Evolutionary conservation across 306 rosid genomes (phyloP), one percentile per base, ranked within the genome.

Genomic region (Alnus glutinosa): DNA sequence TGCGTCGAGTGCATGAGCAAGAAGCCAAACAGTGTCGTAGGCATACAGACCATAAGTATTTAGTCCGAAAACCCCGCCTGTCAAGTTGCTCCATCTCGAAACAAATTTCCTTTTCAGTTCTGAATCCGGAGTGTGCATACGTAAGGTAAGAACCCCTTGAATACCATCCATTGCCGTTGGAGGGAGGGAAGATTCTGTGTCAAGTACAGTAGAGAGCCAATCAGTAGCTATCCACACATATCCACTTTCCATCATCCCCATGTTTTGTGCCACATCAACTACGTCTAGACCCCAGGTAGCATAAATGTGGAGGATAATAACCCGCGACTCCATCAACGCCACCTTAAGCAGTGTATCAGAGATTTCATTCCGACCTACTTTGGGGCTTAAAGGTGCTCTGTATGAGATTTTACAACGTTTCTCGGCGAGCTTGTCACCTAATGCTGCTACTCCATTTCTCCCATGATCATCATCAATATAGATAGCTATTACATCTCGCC

Each of bases 401-500:
- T 75, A 86, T 2, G 99, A 91, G 79, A 96, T 93, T 87, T 81
- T 91, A 70, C 96, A 87, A 19, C 98, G 91, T 80, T 77, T 93
- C 87, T 91, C 90, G 0, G 92, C 87, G 11, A 96, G 99, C 79
- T 83, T 81, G 78, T 91, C 96, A 2, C 93, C 94, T 72, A 93
- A 75, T 9, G 92, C 92, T 10, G 81, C 16, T 3, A 96, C 89
- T 64, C 98, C 99, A 23, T 93, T 93, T 85, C 99, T 93, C 19
- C 99, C 99, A 44, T 90, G 75, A 42, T 93, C 99, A 77, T 96
- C 99, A 83, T 96, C 99, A 34, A 77, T 81, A 74, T 90, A 96
- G 75, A 96, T 84, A 54, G 93, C 99, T 73, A 93, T 86, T 13
- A 96, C 98, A 78, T 93, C 96, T 75, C 83, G 92, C 99, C 99